Evolutionary conservation across 768 basidiomycete species (phyloP).

Genomic region (Auricularia sp.): DNA sequence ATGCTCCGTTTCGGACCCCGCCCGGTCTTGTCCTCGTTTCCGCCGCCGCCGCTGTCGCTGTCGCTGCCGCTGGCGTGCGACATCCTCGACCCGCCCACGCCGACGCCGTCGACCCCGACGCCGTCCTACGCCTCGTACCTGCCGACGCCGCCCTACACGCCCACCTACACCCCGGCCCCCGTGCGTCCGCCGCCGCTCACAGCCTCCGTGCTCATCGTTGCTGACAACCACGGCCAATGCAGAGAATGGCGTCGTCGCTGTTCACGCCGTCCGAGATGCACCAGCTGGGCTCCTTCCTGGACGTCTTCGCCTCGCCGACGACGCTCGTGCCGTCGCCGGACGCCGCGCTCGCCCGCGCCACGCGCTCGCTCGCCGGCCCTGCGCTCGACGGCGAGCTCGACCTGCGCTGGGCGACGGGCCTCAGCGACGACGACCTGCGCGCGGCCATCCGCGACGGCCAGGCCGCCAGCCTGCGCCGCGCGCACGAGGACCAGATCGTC

Average conservation of each 20-base stretch:
- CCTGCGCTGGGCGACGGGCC: background rate
- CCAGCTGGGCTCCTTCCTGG: background rate
- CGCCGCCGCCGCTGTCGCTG: background rate
- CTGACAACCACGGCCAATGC: background rate
- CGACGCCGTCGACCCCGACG: background rate
- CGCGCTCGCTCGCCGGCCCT: background rate
- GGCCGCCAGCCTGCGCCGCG: background rate
- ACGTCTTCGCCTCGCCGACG: background rate
- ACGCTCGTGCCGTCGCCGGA: background rate
- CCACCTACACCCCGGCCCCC: background rate
- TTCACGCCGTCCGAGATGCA: background rate
- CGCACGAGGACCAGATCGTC: background rate
- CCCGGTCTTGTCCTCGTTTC: background rate
- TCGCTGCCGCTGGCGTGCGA: background rate
- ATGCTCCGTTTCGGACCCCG: background rate
- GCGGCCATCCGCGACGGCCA: background rate
- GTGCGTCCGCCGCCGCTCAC: no score
- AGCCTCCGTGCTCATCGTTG: no score
- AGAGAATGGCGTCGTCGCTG: background rate
- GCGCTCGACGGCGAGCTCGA: background rate
- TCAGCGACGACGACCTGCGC: background rate
- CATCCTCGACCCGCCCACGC: background rate
- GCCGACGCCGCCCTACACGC: background rate
- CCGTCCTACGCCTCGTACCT: background rate
- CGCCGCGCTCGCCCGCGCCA: background rate